phyloP scores from a whole-genome alignment of 257 asterid genomes.

The Fraxinus pennsylvanica region DNA sequence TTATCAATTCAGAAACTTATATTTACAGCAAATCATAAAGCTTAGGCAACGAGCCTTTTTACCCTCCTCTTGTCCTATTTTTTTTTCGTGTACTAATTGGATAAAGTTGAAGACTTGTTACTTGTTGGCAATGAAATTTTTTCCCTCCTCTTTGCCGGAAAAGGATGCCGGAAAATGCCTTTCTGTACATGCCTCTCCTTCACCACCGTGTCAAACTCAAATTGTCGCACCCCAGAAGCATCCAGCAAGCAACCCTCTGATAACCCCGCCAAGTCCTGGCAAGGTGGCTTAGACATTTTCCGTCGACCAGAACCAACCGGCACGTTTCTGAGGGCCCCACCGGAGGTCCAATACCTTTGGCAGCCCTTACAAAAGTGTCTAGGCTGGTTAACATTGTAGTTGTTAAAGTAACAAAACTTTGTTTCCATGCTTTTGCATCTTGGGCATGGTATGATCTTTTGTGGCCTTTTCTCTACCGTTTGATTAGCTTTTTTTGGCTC shows the following conservation, averaged over 20 bases:
- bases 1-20: background rate
- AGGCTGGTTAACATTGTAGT: slow-evolving; percentile 91
- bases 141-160: slow-evolving; percentile 65
- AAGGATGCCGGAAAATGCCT: slow-evolving; percentile 37
- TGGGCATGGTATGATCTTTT: slow-evolving; percentile 83
- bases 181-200: slow-evolving; percentile 55
- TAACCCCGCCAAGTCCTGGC: slow-evolving; percentile 25
- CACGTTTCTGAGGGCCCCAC: slow-evolving; percentile 86
- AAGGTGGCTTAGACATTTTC: slow-evolving; percentile 56
- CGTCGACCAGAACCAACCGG: slow-evolving; percentile 95
- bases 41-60: background rate
- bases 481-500: slow-evolving; percentile 28
- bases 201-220: slow-evolving; percentile 42
- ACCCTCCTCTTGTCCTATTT: background rate
- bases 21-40: background rate
- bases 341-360: slow-evolving; percentile 95
- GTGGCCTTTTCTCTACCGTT: slow-evolving; percentile 44
- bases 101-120: background rate
- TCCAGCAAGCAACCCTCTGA: slow-evolving; percentile 58
- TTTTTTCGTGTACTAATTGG: background rate
- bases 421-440: slow-evolving; percentile 97
- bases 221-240: slow-evolving; percentile 38
- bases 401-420: slow-evolving; percentile 90
- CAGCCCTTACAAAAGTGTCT: slow-evolving; percentile 87
- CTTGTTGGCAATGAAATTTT: too few relatives aligned